Base-by-base conservation (phyloP, 140 eudicot species). In the Anethum foeniculum region DNA sequence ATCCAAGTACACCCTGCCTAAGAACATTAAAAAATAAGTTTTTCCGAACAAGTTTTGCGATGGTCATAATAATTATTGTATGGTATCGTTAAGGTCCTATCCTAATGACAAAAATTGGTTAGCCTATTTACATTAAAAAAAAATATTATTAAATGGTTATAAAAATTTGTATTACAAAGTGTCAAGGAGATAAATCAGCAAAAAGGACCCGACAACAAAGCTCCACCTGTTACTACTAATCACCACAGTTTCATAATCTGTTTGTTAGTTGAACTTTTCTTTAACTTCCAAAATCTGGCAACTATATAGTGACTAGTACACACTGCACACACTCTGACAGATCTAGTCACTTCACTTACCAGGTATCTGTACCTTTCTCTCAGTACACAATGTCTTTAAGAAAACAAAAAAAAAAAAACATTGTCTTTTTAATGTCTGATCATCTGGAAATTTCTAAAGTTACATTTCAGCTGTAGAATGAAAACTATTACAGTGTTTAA, bases 351-450 rank as follows among this genome's bases (percentile, higher is more conserved):
- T 83, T 81, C 76, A 81, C 34, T 72, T 64, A 32, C 32, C 71
- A 75, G 82, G 91, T 86, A 81, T 80, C 74, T 60, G 69, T 68
- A 56, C 71, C 41, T 43, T 81, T 49, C 73, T 78, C 79, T 39
- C 51, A 75, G 80, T 49, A 32, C 46, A 30, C 16, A n/a, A 64
- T 64, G 32, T 43, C 80, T 54, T 54, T 5, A 18, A 21, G 23
- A 15, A 51, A 51, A 18, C 19, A 15, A 51, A 54, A 54, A 54
- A 52, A 19, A n/a, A 34, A 1, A 18, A 51, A 51, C n/a, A 54
- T 18, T 54, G 23, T 14, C 0, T 48, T 80, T 54, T 34, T 25
- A 10, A 80, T 43, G 14, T 82, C 77, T 82, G 68, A 46, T 54
- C 74, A 64, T 79, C 75, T 79, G 75, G 87, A 79, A 9, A 64